Evolutionary conservation across 129 eudicot genomes (phyloP).

Genomic region (Gnaphalium uliginosum): DNA sequence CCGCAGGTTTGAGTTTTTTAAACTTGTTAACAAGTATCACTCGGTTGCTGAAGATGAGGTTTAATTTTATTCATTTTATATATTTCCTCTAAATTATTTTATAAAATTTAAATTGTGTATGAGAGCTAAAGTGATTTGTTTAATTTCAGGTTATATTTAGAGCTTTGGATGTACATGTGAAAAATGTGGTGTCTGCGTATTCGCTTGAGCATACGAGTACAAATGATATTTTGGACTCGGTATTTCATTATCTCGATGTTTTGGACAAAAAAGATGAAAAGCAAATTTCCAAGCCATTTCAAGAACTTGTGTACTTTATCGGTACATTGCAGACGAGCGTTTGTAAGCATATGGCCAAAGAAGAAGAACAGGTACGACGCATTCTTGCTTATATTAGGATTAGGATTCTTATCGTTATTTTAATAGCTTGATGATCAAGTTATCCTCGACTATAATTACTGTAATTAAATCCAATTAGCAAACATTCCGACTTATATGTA

Average conservation of each 20-base stretch:
- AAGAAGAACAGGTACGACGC: conserved; percentile 81
- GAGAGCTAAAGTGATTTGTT: neutral
- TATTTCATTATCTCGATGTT: conserved; percentile 54
- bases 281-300: conserved; percentile 41
- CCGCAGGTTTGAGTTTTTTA: conserved; percentile 71
- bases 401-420: too few relatives aligned
- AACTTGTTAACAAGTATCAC: conserved; percentile 68
- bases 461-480: too few relatives aligned
- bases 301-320: conserved; percentile 58
- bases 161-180: conserved; percentile 73
- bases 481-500: too few relatives aligned
- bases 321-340: conserved; percentile 61
- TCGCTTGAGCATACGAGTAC: conserved; percentile 76
- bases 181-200: conserved; percentile 78
- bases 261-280: conserved; percentile 43
- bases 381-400: conserved; percentile 17
- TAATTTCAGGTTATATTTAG: conserved; percentile 75
- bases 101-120: neutral
- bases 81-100: too few relatives aligned
- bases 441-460: neutral
- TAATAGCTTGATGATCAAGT: neutral
- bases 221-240: conserved; percentile 49
- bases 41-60: conserved; percentile 97
- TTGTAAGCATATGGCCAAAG: conserved; percentile 90
- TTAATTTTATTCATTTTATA: neutral